These are phyloP conservation scores for Tremella fuciformis DNA, from an alignment of 768 basidiomycete species.

Conservation along the genomic window DNA sequence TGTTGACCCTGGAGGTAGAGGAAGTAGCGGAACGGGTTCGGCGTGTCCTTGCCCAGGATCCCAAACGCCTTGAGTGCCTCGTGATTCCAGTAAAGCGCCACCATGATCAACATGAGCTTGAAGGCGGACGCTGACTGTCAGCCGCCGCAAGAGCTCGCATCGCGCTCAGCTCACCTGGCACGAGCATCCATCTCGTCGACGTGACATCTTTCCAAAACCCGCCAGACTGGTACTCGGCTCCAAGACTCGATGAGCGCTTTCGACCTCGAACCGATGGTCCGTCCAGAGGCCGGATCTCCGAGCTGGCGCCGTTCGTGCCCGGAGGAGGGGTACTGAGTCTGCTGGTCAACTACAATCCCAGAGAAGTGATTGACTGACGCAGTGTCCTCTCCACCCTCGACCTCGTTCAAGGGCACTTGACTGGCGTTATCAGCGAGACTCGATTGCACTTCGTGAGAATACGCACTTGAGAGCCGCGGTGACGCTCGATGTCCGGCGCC, in stretches of 20 bases:
- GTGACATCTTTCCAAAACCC: slow-evolving; percentile 60
- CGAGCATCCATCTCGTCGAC: slow-evolving; percentile 67
- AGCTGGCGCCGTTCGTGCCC: neutral
- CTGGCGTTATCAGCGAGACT: slow-evolving; percentile 13
- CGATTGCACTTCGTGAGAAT: too few relatives aligned
- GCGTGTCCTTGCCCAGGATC: slow-evolving; percentile 41
- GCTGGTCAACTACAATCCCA: too few relatives aligned
- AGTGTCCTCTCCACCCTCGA: neutral
- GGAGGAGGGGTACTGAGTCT: too few relatives aligned
- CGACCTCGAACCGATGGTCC: slow-evolving; percentile 2
- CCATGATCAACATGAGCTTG: slow-evolving; percentile 34
- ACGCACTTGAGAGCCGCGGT: slow-evolving; percentile 37
- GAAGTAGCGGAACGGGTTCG: slow-evolving; percentile 72
- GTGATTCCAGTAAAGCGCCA: slow-evolving; percentile 43
- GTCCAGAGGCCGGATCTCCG: slow-evolving; percentile 26
- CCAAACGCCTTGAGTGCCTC: slow-evolving; percentile 55
- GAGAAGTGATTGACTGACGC: too few relatives aligned
- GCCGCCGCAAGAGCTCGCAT: neutral
- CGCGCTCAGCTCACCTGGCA: slow-evolving; percentile 60
- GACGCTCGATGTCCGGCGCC: slow-evolving; percentile 34
- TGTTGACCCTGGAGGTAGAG: slow-evolving; percentile 59
- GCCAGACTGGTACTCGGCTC: slow-evolving; percentile 20
- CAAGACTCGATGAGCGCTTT: neutral
- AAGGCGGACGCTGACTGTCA: slow-evolving; percentile 39
- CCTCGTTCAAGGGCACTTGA: slow-evolving; percentile 33